Conservation (phyloP, 2,329 filamentous ascomycete genomes). For the Bipolaris oryzae region DNA sequence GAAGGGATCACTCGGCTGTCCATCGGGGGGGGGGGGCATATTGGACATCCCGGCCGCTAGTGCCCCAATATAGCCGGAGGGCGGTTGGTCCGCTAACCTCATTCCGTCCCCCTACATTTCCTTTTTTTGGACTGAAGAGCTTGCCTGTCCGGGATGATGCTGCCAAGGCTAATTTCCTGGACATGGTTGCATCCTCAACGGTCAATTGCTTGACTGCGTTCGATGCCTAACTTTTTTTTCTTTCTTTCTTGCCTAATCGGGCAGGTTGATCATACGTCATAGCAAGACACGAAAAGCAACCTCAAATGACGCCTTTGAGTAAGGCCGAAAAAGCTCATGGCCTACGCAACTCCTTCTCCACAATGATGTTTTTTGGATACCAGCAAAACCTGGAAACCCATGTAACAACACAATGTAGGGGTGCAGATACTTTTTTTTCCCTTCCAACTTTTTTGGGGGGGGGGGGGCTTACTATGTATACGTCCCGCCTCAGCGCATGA, state of each 20-base stretch:
- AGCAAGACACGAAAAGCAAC: conserved; percentile 1
- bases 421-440: neutral
- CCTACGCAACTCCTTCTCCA: conserved; percentile 11
- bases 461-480: no score
- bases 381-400: neutral
- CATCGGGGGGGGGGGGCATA: neutral
- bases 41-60: neutral
- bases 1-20: no score
- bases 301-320: conserved; percentile 2
- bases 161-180: neutral
- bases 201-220: neutral
- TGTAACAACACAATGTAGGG: neutral
- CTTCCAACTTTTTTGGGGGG: no score
- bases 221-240: no score
- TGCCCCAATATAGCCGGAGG: neutral
- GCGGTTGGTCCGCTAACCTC: neutral
- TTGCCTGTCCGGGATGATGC: neutral
- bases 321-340: conserved; percentile 3
- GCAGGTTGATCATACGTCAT: conserved; percentile 7
- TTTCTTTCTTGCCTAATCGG: neutral
- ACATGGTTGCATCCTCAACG: neutral
- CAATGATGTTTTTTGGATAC: neutral
- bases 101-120: neutral
- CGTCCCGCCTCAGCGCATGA: neutral
- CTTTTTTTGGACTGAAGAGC: neutral